phyloP scores from a whole-genome alignment of 2,329 filamentous ascomycete species.

The Ophiostoma ips region DNA sequence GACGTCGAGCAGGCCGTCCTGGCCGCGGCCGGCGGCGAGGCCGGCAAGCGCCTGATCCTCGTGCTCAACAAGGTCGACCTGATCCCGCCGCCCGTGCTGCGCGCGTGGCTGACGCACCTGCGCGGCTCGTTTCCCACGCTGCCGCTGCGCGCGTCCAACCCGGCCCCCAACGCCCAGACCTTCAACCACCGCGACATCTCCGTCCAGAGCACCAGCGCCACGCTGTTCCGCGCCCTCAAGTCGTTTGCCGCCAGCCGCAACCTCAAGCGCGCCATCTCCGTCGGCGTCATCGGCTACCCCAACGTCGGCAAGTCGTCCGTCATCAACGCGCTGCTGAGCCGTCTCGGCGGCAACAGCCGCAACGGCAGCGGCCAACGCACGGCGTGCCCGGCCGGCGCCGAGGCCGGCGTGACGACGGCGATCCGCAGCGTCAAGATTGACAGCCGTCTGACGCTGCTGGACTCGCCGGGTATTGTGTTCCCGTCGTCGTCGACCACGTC shows the following conservation, averaged over 20 bases:
- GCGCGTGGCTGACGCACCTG: conserved; percentile 72
- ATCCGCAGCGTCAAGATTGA: conserved; percentile 87
- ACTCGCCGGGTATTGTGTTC: conserved; percentile 92
- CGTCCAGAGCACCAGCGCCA: conserved; percentile 69
- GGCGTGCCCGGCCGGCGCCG: conserved; percentile 77
- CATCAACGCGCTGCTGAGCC: conserved; percentile 79
- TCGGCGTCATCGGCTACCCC: conserved; percentile 89
- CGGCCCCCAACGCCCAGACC: conserved; percentile 72
- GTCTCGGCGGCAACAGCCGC: conserved; percentile 53
- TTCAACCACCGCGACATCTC: conserved; percentile 89
- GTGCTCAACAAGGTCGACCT: conserved; percentile 94
- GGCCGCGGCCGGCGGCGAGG: conserved; percentile 49
- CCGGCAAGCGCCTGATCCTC: conserved; percentile 69
- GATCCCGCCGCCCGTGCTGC: conserved; percentile 67
- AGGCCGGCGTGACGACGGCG: conserved; percentile 82
- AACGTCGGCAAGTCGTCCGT: conserved; percentile 95
- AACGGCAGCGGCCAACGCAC: conserved; percentile 37
- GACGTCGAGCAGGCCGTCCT: conserved; percentile 85
- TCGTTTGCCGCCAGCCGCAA: conserved; percentile 71
- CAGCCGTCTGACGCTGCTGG: conserved; percentile 83
- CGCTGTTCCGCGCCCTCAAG: conserved; percentile 81
- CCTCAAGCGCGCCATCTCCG: conserved; percentile 77
- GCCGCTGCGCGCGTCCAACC: conserved; percentile 69
- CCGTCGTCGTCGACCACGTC: conserved; percentile 42
- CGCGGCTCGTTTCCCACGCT: conserved; percentile 84